phyloP scores from a whole-genome alignment of 495 filamentous ascomycete species.

The Talaromyces trachyspermus region DNA sequence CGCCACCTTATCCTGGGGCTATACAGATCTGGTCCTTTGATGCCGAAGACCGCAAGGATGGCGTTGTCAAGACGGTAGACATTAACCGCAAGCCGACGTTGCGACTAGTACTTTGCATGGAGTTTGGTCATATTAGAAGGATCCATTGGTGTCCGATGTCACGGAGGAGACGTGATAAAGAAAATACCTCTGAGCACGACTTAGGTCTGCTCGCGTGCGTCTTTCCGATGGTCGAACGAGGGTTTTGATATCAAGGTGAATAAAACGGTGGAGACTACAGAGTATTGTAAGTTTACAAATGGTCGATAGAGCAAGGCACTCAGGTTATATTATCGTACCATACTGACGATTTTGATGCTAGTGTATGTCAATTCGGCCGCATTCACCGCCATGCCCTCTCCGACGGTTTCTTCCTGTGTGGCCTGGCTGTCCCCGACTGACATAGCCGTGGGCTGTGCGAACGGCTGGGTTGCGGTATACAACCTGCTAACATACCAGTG shows the following conservation, averaged over 20 bases:
- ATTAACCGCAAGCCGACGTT: conserved; percentile 31
- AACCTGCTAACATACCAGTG: conserved; percentile 32
- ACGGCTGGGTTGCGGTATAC: conserved; percentile 54
- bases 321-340: background rate
- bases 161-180: conserved; percentile 26
- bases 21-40: conserved; percentile 56
- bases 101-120: conserved; percentile 48
- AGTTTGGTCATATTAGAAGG: conserved; percentile 55
- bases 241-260: conserved; percentile 47
- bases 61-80: conserved; percentile 29
- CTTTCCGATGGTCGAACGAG: conserved; percentile 55
- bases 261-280: conserved; percentile 20
- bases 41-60: conserved; percentile 19
- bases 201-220: conserved; percentile 57
- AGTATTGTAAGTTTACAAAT: conserved; percentile 28
- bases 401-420: conserved; percentile 50
- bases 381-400: conserved; percentile 43
- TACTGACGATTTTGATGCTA: conserved; percentile 12
- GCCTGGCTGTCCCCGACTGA: conserved; percentile 55
- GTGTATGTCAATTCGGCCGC: conserved; percentile 44
- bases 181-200: conserved; percentile 23
- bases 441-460: conserved; percentile 55
- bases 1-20: conserved; percentile 36
- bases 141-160: conserved; percentile 57
- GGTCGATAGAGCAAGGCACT: too few relatives aligned